Percentiles rank a stretch among this genome's conserved stretches.
Conservation (phyloP, 176 grass and related monocot genomes). For the Olyra latifolia region DNA sequence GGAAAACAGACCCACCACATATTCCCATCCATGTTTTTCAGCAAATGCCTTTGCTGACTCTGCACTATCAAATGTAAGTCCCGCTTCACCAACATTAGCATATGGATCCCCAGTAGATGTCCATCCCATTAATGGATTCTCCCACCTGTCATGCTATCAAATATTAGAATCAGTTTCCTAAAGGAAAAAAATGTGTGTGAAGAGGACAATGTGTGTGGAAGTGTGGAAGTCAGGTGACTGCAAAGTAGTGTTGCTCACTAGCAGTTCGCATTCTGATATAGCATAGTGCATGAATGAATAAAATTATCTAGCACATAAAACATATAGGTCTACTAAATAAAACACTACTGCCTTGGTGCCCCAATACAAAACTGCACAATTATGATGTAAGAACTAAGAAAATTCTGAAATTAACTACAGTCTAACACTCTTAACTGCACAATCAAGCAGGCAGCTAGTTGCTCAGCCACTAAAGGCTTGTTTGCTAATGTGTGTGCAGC, state of each 20-base stretch:
- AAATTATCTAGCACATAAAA: background rate
- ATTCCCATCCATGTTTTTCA: conserved; percentile 95
- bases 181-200: background rate
- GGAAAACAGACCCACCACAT: conserved; percentile 58
- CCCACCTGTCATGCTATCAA: conserved; percentile 72
- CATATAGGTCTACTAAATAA: background rate
- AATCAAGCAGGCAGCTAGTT: conserved; percentile 1
- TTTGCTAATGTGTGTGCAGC: background rate
- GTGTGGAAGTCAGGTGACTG: background rate
- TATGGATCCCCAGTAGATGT: conserved; percentile 98
- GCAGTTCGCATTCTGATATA: background rate
- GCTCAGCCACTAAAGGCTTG: conserved; percentile 6
- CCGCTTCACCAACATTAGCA: conserved; percentile 94
- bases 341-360: background rate
- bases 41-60: conserved; percentile 88
- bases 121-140: conserved; percentile 99
- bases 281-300: background rate
- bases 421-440: conserved; percentile 12
- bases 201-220: background rate
- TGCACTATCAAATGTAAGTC: conserved; percentile 68
- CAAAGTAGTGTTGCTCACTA: background rate
- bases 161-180: conserved; percentile 14
- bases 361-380: background rate
- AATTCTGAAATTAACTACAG: background rate
- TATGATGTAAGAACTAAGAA: background rate